These are phyloP conservation scores for Solanum chaucha DNA, from an alignment of 257 asterid genomes.

Conservation along the genomic window DNA sequence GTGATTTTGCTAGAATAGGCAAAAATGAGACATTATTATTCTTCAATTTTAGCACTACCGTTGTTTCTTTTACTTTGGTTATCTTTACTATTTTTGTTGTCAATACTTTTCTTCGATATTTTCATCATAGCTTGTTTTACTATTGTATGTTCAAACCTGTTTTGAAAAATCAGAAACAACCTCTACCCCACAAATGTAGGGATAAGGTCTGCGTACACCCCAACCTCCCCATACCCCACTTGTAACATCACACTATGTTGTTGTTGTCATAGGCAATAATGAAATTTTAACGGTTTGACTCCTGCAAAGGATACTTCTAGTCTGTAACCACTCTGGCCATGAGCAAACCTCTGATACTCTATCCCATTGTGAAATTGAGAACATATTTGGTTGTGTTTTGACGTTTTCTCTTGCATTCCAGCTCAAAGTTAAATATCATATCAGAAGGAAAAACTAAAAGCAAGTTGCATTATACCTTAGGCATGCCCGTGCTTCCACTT, in stretches of 20 bases:
- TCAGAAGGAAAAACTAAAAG: background rate
- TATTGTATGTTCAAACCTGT: background rate
- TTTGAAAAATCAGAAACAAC: background rate
- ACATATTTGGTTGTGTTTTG: too few species aligned
- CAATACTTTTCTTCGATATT: background rate
- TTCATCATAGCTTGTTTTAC: background rate
- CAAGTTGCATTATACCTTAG: slow-evolving; percentile 48
- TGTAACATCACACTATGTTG: background rate
- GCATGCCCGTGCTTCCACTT: slow-evolving; percentile 94
- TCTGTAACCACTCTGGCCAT: too few species aligned
- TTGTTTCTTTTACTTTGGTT: background rate
- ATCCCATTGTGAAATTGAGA: too few species aligned
- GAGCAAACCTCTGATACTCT: too few species aligned
- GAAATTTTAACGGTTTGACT: background rate
- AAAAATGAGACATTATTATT: background rate
- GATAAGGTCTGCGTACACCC: background rate
- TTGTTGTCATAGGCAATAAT: background rate
- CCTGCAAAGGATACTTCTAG: background rate
- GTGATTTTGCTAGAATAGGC: background rate
- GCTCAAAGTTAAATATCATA: background rate
- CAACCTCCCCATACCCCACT: background rate
- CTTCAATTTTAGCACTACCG: background rate
- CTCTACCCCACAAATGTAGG: background rate
- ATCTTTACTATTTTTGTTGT: background rate
- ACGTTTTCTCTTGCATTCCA: background rate